Evolutionary conservation across 352 stramenopile species (phyloP).

Genomic region (Globisporangium uncinulatum): DNA sequence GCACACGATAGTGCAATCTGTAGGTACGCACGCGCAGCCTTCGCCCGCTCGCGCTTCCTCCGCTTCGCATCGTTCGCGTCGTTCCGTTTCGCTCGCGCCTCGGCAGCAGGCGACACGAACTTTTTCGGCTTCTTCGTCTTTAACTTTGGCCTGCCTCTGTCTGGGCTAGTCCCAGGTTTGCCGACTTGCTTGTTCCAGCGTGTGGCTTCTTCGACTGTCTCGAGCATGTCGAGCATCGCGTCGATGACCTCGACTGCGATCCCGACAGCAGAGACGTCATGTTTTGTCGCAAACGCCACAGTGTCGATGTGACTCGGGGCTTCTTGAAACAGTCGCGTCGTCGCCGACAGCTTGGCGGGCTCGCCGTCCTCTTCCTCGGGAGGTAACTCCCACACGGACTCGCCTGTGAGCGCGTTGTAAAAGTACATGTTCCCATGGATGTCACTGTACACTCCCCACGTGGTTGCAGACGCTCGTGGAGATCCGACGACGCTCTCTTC

Average conservation of each 20-base stretch:
- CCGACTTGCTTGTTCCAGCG: background rate
- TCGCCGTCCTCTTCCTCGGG: slow-evolving; percentile 23
- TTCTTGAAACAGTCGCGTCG: background rate
- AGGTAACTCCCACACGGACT: slow-evolving; percentile 68
- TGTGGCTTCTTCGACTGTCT: slow-evolving; percentile 5
- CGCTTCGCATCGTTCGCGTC: slow-evolving; percentile 30
- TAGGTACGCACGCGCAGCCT: slow-evolving; percentile 30
- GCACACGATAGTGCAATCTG: slow-evolving; percentile 26
- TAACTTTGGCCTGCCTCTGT: slow-evolving; percentile 11
- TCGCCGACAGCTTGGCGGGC: background rate
- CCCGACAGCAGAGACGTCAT: slow-evolving; percentile 24
- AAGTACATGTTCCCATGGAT: slow-evolving; percentile 75
- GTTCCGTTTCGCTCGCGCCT: slow-evolving; percentile 44
- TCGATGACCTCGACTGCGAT: slow-evolving; percentile 50
- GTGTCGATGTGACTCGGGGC: background rate
- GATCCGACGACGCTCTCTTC: background rate
- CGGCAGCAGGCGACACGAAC: slow-evolving; percentile 45
- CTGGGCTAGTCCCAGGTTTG: background rate
- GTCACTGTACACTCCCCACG: slow-evolving; percentile 63
- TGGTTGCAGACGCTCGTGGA: background rate
- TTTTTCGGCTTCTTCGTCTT: slow-evolving; percentile 28
- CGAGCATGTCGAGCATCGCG: slow-evolving; percentile 29
- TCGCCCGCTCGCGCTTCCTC: slow-evolving; percentile 30
- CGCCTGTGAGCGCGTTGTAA: slow-evolving; percentile 56
- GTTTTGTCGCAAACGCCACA: slow-evolving; percentile 1